A percentile compares a stretch with the other conserved stretches of the same genome.
Evolutionary conservation across 805 yeast species (phyloP).

Genomic region (Candida berthetii): DNA sequence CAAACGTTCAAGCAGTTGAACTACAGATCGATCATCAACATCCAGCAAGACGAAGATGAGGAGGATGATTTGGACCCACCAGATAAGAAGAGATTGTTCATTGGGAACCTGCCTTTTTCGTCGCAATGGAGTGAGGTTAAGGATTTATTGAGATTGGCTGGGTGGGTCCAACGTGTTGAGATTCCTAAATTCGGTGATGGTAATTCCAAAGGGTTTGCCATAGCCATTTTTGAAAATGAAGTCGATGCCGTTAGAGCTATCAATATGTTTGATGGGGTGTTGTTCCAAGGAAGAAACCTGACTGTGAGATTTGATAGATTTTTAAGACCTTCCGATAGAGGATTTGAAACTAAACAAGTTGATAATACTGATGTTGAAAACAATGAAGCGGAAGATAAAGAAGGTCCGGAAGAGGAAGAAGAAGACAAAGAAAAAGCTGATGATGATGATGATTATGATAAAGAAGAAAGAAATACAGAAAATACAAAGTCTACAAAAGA

Average conservation of each 20-base stretch:
- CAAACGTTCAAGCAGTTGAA: neutral
- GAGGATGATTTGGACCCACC: conserved; percentile 7
- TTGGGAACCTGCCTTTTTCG: conserved; percentile 51
- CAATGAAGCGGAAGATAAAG: neutral
- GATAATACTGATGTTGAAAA: conserved; percentile 8
- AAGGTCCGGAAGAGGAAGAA: conserved; percentile 1
- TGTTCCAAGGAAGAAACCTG: conserved; percentile 54
- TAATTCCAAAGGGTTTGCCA: conserved; percentile 54
- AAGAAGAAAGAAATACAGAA: conserved; percentile 3
- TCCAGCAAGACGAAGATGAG: conserved; percentile 10
- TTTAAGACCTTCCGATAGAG: conserved; percentile 23
- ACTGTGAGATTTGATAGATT: conserved; percentile 57
- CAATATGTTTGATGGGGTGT: conserved; percentile 39
- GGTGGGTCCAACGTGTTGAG: conserved; percentile 24
- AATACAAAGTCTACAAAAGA: conserved; percentile 2
- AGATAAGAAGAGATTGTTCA: conserved; percentile 38
- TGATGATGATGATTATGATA: conserved; percentile 7
- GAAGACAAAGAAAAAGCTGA: conserved; percentile 5
- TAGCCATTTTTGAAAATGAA: conserved; percentile 43
- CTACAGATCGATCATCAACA: neutral
- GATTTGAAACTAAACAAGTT: too few relatives aligned
- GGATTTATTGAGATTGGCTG: conserved; percentile 25
- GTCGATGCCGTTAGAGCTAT: conserved; percentile 45
- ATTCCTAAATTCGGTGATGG: conserved; percentile 32
- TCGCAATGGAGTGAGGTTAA: conserved; percentile 33